Evolutionary conservation across 2,329 filamentous ascomycete species (phyloP), one percentile per base, ranked within the genome.

Genomic region (Colletotrichum sp.): DNA sequence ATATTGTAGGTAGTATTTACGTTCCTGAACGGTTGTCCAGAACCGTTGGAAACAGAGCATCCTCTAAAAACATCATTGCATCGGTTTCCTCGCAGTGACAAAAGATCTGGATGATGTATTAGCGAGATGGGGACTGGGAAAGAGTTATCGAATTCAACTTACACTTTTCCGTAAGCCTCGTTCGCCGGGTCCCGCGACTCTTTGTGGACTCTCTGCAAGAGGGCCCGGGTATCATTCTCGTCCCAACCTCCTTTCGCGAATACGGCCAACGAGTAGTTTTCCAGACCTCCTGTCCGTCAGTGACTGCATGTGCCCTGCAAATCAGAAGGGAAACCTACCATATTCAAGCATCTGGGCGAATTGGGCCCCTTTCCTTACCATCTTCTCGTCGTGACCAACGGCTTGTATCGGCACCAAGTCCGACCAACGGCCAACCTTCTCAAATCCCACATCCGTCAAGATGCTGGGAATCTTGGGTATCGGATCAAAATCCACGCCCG

Each of bases 361-460:
- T 21, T 86, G 74, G 18, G 79, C 81, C 55, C 86, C 86, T 52
- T 86, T 86, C 43, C 80, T 80, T 32, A 80, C 80, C 76, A 83
- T 81, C 69, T 86, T 81, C 9, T 85, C 83, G 66, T 88, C 86
- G 28, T 81, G 81, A 0, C 85, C 84, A 83, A 86, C 86, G 43
- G 80, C 80, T 13, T 84, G 83, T 24, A 87, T 78, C 1, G 86
- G 86, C 30, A 88, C 75, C 78, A 86, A 85, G 77, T 88, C 85
- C 24, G 81, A 84, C 14, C 84, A 81, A 77, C 87, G 85, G 0
- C 83, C 80, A 24, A 86, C 82, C 36, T 79, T 80, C 63, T 87
- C 86, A 69, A 86, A 87, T n/a, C 85, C 86, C 5, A 85, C 78
- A 0, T 83, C 81, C 6, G 82, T 71, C 18, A 88, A 79, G 78